Base-by-base conservation (phyloP, 1,284 basidiomycete genomes). In the Trametes versicolor region DNA sequence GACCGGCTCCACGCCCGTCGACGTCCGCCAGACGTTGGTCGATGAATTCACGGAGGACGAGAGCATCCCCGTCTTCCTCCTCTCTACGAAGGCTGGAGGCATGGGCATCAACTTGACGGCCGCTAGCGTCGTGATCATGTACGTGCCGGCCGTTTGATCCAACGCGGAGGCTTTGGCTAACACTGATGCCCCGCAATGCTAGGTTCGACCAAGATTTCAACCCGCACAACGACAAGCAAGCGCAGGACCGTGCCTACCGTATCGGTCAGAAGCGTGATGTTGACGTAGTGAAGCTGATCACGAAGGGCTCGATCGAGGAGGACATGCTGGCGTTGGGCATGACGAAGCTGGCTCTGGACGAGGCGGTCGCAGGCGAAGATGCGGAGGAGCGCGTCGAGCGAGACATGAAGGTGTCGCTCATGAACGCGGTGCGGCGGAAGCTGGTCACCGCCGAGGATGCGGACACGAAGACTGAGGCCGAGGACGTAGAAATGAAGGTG, bases 171-270 rank as follows among this genome's bases (percentile, higher is more conserved):
- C 41, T 34, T 2, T 21, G 7, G 36, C 54, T 56, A 4, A 45
- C 5, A 5, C n/a, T 34, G 9, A n/a, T 19, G 7, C 8, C 17
- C 1, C 27, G 5, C 32, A 25, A 34, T 17, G 37, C 15, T 66
- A 92, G 90, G 84, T 99, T 97, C 76, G 98, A 99, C 76, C 97
- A 98, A 77, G 98, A 99, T 77, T 98, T 97, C 78, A 99, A 98
- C 77, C 94, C 91, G 9, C 91, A 92, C 75, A 94, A 93, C 72
- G 97, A 99, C 80, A 89, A 93, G 67, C 97, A 99, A 80, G 98
- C 98, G 0, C 96, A 97, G 62, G 98, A 99, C 77, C 90, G 98
- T 41, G 96, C 96, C 32, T 99, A 99, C 77, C 92, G 98, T n/a
- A 98, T 99, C 71, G 97, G 96, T 19, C 96, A 98, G 78, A 95